phyloP scores from a whole-genome alignment of 148 eudicot genomes.

The Simmondsia chinensis region DNA sequence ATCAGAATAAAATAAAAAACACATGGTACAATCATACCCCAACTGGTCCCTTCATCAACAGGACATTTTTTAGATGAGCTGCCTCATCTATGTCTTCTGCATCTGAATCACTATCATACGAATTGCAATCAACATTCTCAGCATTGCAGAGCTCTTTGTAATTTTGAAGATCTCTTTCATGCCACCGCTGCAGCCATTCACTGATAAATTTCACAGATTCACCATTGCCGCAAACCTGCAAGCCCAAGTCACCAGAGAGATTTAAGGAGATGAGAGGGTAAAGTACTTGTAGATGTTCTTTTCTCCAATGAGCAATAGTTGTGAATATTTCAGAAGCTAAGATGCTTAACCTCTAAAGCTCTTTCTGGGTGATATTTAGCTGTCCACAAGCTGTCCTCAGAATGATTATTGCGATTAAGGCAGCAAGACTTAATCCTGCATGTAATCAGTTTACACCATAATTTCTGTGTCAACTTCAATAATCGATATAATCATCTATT shows the following conservation, averaged over 20 bases:
- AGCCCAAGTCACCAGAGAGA: conserved; percentile 6
- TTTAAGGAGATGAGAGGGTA: no score
- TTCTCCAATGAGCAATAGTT: no score
- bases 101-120: conserved; percentile 44
- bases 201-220: conserved; percentile 64
- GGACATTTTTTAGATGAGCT: conserved; percentile 68
- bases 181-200: conserved; percentile 85
- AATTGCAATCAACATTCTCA: conserved; percentile 28
- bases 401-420: conserved; percentile 31
- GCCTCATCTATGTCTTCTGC: conserved; percentile 34
- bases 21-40: conserved; percentile 65
- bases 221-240: conserved; percentile 90
- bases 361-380: conserved; percentile 76
- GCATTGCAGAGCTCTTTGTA: conserved; percentile 21
- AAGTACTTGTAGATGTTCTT: no score
- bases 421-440: conserved; percentile 43
- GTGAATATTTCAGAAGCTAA: no score
- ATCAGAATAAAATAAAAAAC: no score
- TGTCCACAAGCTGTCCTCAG: conserved; percentile 84
- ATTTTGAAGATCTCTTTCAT: conserved; percentile 38
- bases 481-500: no score
- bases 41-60: conserved; percentile 87
- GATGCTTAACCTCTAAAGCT: conserved; percentile 60
- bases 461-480: no score
- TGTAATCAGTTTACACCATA: no score